Conservation (phyloP, 2,329 filamentous ascomycete species). For the Paecilomyces formosus region DNA sequence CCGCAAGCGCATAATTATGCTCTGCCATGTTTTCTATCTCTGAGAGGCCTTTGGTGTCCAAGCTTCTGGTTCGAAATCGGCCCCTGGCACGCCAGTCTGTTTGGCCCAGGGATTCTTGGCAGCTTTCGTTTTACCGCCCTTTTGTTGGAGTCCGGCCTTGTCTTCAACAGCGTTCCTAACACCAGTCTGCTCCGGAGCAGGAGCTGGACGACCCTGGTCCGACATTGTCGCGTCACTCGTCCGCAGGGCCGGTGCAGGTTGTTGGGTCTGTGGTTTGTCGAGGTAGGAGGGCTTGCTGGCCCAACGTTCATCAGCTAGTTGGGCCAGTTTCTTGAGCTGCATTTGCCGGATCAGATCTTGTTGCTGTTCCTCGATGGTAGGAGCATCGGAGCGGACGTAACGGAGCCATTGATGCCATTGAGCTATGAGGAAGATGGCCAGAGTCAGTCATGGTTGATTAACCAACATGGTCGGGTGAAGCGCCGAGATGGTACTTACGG, state of each 20-base stretch:
- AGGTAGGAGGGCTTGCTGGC: slow-evolving; percentile 52
- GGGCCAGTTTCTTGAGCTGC: slow-evolving; percentile 53
- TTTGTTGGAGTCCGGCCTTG: slow-evolving; percentile 19
- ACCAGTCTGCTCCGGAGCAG: slow-evolving; percentile 17
- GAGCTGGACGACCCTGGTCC: slow-evolving; percentile 24
- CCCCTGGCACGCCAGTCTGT: slow-evolving; percentile 49
- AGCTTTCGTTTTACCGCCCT: slow-evolving; percentile 7
- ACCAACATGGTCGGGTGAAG: not conserved
- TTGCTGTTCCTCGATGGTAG: slow-evolving; percentile 52
- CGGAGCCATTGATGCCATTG: slow-evolving; percentile 65
- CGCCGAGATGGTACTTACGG: slow-evolving; percentile 32
- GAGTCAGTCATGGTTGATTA: slow-evolving; percentile 1
- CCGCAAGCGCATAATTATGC: not conserved
- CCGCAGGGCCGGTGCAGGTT: slow-evolving; percentile 39
- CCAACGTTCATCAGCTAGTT: slow-evolving; percentile 55
- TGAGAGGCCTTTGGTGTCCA: slow-evolving; percentile 49
- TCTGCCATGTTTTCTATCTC: slow-evolving; percentile 15
- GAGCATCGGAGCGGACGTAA: slow-evolving; percentile 50
- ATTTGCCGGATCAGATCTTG: slow-evolving; percentile 49
- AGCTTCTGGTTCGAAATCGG: slow-evolving; percentile 60
- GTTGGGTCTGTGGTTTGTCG: slow-evolving; percentile 46
- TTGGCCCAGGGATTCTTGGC: slow-evolving; percentile 52
- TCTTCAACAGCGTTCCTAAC: slow-evolving; percentile 22
- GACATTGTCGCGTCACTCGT: slow-evolving; percentile 33
- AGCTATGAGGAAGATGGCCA: slow-evolving; percentile 33